A percentile compares a stretch with the other conserved stretches of the same genome.
Conservation (phyloP, 2,329 filamentous ascomycete genomes). For the Dryadomyces quercus-mongolicae region DNA sequence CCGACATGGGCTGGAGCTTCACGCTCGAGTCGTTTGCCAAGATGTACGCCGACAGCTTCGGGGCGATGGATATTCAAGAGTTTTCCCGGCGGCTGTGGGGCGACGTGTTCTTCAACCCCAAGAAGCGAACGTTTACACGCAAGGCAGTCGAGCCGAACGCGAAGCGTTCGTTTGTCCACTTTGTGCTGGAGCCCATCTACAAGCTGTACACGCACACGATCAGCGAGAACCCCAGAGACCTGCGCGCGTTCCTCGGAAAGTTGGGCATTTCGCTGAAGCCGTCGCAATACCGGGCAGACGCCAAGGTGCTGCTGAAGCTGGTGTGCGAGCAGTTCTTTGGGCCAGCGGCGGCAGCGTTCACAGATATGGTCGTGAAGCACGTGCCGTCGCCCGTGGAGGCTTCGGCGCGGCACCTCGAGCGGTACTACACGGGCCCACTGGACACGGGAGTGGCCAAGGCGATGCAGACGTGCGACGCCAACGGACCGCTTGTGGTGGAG, state of each 20-base stretch:
- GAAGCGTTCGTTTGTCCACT: constrained; percentile 83
- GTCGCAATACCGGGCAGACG: constrained; percentile 81
- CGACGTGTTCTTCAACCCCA: constrained; percentile 90
- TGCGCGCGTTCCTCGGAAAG: constrained; percentile 65
- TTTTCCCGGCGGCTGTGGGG: constrained; percentile 86
- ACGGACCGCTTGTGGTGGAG: constrained; percentile 84
- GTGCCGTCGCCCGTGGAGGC: constrained; percentile 77
- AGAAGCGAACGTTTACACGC: constrained; percentile 80
- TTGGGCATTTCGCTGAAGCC: constrained; percentile 84
- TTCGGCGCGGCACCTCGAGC: constrained; percentile 62
- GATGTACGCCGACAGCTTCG: constrained; percentile 88
- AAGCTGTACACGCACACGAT: constrained; percentile 94
- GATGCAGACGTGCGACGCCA: constrained; percentile 74
- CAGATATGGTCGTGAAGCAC: constrained; percentile 89
- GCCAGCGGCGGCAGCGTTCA: constrained; percentile 74
- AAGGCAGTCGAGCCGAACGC: constrained; percentile 72
- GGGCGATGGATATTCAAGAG: constrained; percentile 67
- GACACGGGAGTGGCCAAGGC: constrained; percentile 70
- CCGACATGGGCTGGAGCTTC: constrained; percentile 93
- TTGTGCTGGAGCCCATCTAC: constrained; percentile 92
- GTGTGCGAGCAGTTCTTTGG: constrained; percentile 97
- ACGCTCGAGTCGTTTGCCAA: constrained; percentile 87
- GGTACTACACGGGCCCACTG: constrained; percentile 83
- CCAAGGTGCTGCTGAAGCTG: constrained; percentile 74
- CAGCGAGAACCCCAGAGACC: constrained; percentile 74